A percentile compares a stretch with the other conserved stretches of the same genome.
Evolutionary conservation across 495 filamentous ascomycete genomes (phyloP).

Genomic region (Penicillium maclennaniae): DNA sequence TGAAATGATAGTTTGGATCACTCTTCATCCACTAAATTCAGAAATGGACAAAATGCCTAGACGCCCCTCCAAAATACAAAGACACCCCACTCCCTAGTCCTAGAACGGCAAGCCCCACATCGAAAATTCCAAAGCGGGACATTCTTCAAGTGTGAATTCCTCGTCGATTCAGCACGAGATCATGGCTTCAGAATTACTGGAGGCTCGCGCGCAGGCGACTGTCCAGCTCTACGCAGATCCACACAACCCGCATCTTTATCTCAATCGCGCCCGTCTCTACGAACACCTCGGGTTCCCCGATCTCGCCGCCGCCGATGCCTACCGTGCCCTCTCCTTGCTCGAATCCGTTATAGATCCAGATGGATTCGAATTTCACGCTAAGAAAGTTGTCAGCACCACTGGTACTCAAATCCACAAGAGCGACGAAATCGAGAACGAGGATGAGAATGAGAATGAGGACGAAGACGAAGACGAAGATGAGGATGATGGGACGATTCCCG

Average conservation of each 20-base stretch:
- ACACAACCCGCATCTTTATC: conserved; percentile 74
- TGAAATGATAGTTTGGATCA: background rate
- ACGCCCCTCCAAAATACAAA: background rate
- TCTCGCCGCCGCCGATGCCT: conserved; percentile 84
- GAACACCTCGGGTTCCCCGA: conserved; percentile 80
- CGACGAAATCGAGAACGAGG: conserved; percentile 15
- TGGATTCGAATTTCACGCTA: conserved; percentile 42
- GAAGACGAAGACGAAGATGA: conserved; percentile 33
- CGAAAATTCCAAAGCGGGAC: background rate
- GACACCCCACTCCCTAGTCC: background rate
- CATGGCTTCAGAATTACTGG: conserved; percentile 17
- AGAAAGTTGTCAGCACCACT: conserved; percentile 12
- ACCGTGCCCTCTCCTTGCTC: conserved; percentile 77
- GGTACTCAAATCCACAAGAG: conserved; percentile 10
- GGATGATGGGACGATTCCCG: conserved; percentile 33
- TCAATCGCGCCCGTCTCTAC: conserved; percentile 68
- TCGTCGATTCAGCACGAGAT: background rate
- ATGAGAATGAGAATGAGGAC: conserved; percentile 4
- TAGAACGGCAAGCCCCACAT: conserved; percentile 4
- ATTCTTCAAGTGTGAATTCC: background rate
- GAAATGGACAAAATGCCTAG: no score
- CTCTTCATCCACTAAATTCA: no score
- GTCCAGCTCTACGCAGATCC: conserved; percentile 48
- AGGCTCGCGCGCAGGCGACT: conserved; percentile 24
- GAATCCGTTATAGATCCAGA: conserved; percentile 71